phyloP scores from a whole-genome alignment of 1,284 basidiomycete species.

The Papiliotrema terrestris region DNA sequence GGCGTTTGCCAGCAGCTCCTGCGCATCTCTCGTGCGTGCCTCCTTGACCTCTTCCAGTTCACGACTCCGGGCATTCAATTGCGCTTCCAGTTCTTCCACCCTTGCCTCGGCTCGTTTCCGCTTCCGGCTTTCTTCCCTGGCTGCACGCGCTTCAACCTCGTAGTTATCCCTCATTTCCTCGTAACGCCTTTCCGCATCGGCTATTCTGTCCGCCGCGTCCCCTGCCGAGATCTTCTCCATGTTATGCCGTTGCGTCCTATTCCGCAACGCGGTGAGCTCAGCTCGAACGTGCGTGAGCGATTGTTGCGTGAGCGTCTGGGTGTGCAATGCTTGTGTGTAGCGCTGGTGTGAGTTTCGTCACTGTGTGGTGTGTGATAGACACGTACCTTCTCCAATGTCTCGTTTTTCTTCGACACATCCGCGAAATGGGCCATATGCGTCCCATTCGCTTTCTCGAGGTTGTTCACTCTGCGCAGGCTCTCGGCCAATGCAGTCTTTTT shows the following conservation, averaged over 20 bases:
- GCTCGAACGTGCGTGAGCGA: conserved; percentile 39
- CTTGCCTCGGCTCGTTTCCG: conserved; percentile 36
- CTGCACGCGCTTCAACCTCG: conserved; percentile 66
- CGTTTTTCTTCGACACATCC: conserved; percentile 38
- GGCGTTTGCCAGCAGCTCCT: conserved; percentile 68
- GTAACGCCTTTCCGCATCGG: conserved; percentile 52
- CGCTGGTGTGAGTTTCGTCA: conserved; percentile 52
- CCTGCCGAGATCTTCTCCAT: conserved; percentile 22
- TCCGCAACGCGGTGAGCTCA: conserved; percentile 33
- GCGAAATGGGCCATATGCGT: conserved; percentile 40
- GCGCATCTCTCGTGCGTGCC: conserved; percentile 64
- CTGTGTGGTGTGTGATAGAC: not conserved
- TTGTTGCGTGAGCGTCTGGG: conserved; percentile 44
- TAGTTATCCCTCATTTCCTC: conserved; percentile 84
- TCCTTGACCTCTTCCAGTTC: conserved; percentile 63
- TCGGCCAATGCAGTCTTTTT: conserved; percentile 41
- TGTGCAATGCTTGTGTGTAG: conserved; percentile 64
- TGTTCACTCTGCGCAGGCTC: conserved; percentile 34
- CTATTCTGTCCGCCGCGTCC: conserved; percentile 51
- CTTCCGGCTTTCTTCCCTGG: conserved; percentile 56
- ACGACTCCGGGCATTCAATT: conserved; percentile 61
- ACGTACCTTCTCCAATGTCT: conserved; percentile 49
- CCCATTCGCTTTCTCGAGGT: conserved; percentile 43
- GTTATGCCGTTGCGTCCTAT: conserved; percentile 22
- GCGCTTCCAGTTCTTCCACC: conserved; percentile 64